A percentile compares a stretch with the other conserved stretches of the same genome.
Conservation (phyloP, 495 filamentous ascomycete genomes). For the Tetracladium marchalianum region DNA sequence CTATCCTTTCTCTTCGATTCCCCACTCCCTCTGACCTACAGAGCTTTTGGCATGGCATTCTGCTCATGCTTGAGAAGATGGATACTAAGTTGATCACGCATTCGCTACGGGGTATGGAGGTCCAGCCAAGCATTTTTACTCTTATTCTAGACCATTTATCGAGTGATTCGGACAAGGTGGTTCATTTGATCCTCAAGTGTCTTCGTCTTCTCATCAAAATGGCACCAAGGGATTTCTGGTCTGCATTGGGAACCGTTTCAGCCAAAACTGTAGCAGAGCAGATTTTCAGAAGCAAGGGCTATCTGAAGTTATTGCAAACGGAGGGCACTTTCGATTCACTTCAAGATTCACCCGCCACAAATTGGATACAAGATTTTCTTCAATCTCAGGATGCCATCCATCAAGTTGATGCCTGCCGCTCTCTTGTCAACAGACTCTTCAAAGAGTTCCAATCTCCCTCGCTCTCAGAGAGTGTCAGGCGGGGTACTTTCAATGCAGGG, state of each 20-base stretch:
- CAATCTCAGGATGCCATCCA: slow-evolving; percentile 62
- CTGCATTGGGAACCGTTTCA: slow-evolving; percentile 68
- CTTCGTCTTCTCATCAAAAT: slow-evolving; percentile 60
- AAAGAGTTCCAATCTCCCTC: slow-evolving; percentile 47
- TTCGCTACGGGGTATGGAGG: slow-evolving; percentile 66
- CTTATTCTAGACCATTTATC: slow-evolving; percentile 67
- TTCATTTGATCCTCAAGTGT: slow-evolving; percentile 53
- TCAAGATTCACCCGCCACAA: slow-evolving; percentile 40
- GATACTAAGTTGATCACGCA: slow-evolving; percentile 68
- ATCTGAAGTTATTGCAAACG: slow-evolving; percentile 47
- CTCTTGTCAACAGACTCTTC: slow-evolving; percentile 59
- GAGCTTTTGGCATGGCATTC: slow-evolving; percentile 67
- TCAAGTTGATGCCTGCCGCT: slow-evolving; percentile 61
- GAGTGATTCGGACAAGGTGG: slow-evolving; percentile 43
- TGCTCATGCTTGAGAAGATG: slow-evolving; percentile 56
- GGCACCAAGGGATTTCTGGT: slow-evolving; percentile 73
- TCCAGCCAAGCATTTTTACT: slow-evolving; percentile 57
- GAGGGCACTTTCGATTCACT: slow-evolving; percentile 47
- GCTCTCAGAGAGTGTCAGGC: slow-evolving; percentile 31
- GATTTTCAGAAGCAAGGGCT: slow-evolving; percentile 61
- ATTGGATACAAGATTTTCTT: slow-evolving; percentile 69
- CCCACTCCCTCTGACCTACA: slow-evolving; percentile 36
- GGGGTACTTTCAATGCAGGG: slow-evolving; percentile 25
- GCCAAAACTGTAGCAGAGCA: slow-evolving; percentile 65
- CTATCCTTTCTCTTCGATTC: slow-evolving; percentile 31